Conservation (phyloP, 2,329 filamentous ascomycete genomes). For the Alternaria sp. region DNA sequence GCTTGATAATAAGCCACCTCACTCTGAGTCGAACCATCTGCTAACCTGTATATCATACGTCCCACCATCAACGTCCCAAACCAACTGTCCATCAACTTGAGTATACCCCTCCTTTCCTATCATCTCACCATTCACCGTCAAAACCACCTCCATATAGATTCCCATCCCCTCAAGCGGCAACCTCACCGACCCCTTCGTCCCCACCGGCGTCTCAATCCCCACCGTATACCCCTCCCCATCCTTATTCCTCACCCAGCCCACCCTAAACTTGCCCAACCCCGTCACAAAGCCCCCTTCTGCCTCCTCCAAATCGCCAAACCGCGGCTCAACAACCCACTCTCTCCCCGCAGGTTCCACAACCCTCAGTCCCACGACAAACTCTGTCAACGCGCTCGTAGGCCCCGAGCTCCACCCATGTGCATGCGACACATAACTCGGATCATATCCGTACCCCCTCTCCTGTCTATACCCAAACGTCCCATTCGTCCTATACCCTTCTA, state of each 20-base stretch:
- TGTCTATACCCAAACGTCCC: slow-evolving; percentile 49
- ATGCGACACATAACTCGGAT: slow-evolving; percentile 47
- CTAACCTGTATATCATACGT: too few species aligned
- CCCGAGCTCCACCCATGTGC: slow-evolving; percentile 50
- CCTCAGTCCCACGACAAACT: slow-evolving; percentile 19
- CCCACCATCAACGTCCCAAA: too few species aligned
- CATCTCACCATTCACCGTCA: too few species aligned
- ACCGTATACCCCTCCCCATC: neutral
- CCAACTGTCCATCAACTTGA: too few species aligned
- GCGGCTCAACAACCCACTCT: slow-evolving; percentile 41
- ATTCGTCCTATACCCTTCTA: slow-evolving; percentile 51
- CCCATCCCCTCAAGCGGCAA: neutral
- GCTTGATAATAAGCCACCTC: too few species aligned
- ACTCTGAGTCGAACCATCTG: neutral
- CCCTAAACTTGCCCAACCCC: slow-evolving; percentile 23
- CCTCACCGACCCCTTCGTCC: neutral
- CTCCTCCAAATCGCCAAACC: slow-evolving; percentile 24
- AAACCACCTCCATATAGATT: too few species aligned
- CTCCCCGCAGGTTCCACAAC: slow-evolving; percentile 17
- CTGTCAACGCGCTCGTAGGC: slow-evolving; percentile 23
- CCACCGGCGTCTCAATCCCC: slow-evolving; percentile 1
- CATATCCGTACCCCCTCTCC: slow-evolving; percentile 43
- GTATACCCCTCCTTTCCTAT: too few species aligned
- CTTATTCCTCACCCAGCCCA: slow-evolving; percentile 1
- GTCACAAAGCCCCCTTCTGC: slow-evolving; percentile 30